Percentiles rank a stretch among this genome's conserved stretches.
These are phyloP conservation scores for Ophiostoma piceae DNA, from an alignment of 2,329 filamentous ascomycete genomes.

Conservation along the genomic window DNA sequence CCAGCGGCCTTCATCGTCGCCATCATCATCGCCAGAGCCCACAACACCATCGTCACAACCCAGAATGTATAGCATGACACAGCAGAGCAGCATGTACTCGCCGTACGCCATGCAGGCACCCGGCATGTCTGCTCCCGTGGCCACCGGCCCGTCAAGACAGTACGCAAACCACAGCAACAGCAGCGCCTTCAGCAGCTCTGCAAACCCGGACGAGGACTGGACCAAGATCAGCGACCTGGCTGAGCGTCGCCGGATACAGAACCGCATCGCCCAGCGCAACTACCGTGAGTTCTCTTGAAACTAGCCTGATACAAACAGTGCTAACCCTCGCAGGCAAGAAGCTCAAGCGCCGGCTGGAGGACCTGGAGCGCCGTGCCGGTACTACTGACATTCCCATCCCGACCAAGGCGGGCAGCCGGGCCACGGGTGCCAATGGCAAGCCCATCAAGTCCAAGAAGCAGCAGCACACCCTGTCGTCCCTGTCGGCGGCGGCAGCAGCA, in stretches of 20 bases:
- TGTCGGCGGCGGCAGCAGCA: conserved; percentile 26
- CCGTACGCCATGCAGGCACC: conserved; percentile 35
- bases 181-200: conserved; percentile 90
- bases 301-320: background rate
- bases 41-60: conserved; percentile 33
- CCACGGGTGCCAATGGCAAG: conserved; percentile 13
- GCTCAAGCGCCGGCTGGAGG: conserved; percentile 83
- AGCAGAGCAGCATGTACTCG: conserved; percentile 34
- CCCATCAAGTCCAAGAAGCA: conserved; percentile 16
- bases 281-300: conserved; percentile 61
- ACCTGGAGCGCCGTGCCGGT: conserved; percentile 73
- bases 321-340: conserved; percentile 64
- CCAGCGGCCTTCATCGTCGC: background rate
- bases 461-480: conserved; percentile 26
- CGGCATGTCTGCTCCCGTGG: conserved; percentile 30
- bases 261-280: conserved; percentile 94
- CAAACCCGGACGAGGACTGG: conserved; percentile 97
- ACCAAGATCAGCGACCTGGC: conserved; percentile 97
- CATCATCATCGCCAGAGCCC: background rate
- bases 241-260: conserved; percentile 89
- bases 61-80: conserved; percentile 40
- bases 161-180: conserved; percentile 72
- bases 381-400: conserved; percentile 32
- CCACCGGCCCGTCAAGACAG: conserved; percentile 51
- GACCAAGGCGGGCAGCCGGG: conserved; percentile 15